Base-by-base conservation (phyloP, 305 asterid genomes). In the Fraxinus xanthoxyloides region DNA sequence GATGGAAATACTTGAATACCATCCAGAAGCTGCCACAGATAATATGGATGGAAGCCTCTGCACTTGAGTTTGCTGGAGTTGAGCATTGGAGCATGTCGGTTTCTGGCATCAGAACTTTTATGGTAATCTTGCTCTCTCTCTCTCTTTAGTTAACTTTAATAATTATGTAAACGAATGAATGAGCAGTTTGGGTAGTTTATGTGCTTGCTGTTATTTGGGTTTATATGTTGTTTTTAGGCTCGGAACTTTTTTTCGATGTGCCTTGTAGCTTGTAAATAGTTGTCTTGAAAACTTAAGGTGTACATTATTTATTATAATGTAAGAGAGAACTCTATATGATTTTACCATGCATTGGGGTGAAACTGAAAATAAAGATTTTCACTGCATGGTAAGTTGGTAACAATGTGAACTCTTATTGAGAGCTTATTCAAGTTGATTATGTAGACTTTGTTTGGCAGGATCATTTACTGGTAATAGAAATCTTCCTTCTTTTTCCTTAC, bases 1-100 rank as follows among this genome's bases (percentile, higher is more conserved):
- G 88, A 28, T 19, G 38, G 88, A 85, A 77, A 85, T 85, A 63
- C 85, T 85, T 35, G 84, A 79, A 34, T 82, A 85, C 84, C 88
- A 85, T 75, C 88, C 88, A 35, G 84, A 82, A 69, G 83, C 61
- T 30, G 81, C 82, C 38, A 0, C 86, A 2, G 32, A 51, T 26
- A 72, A 30, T 28, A 30, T 61, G 51, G 83, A 75, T 36, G 74
- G 24, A 21, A 77, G 69, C 74, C 36, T 51, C 40, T 79, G 36
- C 70, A 51, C 77, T 79, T 79, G 76, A 79, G 72, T 61, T 12
- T 63, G 31, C 3, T 61, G 72, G 72, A 21, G 31, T 21, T 10
- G 4, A 12, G 63, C 63, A 51, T 51, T n/a, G 51, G 17, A 43
- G 51, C 17, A 10, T 12, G 51, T 43, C 3, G 51, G 17, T 43